Base-by-base conservation (phyloP, 176 grass and related monocot genomes). In the Ensete ventricosum region DNA sequence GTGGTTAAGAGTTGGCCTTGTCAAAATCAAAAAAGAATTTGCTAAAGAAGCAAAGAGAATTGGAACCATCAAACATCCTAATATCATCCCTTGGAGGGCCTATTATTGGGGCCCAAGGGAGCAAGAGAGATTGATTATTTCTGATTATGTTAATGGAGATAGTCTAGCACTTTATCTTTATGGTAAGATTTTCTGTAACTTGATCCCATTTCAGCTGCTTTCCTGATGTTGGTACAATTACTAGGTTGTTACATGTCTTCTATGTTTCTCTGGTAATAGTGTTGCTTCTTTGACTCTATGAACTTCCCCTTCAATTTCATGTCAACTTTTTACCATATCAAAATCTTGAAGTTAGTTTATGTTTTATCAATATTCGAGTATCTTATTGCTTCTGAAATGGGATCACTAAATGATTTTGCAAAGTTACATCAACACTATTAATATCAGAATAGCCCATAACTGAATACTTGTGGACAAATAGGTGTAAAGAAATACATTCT, bases 81-180 rank as follows among this genome's bases (percentile, higher is more conserved):
- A 94, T 81, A 82, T 94, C 84, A 77, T 95, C 80, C 75, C 88
- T 9, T 99, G 91, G 96, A 90, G 84, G 81, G 88, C 86, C 11
- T 89, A 91, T 81, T 99, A 99, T 70, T 99, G 95, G 95, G 96
- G 96, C 0, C 88, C 88, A 17, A 91, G 87, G 79, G 96, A 94
- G 79, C 90, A 99, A 87, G 96, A 99, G 81, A 89, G 96, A 81
- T 80, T 99, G 73, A 89, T 95, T 72, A 85, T 99, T 82, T 89
- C 90, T 73, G 91, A 94, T 81, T 99, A 86, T 26, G 63, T 99
- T 64, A 82, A 52, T 59, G 86, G 86, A 3, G 96, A 99, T 76
- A 94, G 78, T 83, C 82, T 95, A 62, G 86, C 96, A 21, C 80
- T 89, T 58, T 95, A 91, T 85, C 84, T 99, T 67, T 95, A 95